A percentile compares a stretch with the other conserved stretches of the same genome.
Conservation (phyloP, 2,329 filamentous ascomycete species). For the Dothideomycetidae sp. region DNA sequence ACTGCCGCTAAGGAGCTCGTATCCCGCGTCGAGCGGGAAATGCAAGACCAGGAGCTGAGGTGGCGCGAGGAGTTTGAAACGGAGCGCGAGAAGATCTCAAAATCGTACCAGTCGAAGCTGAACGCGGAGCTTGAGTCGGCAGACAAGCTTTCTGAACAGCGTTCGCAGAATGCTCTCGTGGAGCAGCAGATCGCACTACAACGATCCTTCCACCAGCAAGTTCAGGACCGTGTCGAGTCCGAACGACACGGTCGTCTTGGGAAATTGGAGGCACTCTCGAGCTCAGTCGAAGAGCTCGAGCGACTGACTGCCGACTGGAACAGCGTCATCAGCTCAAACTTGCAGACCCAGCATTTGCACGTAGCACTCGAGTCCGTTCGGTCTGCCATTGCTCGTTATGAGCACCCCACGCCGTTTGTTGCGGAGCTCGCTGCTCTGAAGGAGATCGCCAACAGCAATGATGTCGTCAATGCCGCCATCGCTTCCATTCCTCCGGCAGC, state of each 20-base stretch:
- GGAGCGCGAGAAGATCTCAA: conserved; percentile 67
- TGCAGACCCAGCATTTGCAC: conserved; percentile 90
- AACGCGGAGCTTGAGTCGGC: conserved; percentile 66
- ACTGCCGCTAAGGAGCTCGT: conserved; percentile 77
- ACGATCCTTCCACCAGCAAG: conserved; percentile 64
- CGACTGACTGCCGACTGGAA: conserved; percentile 82
- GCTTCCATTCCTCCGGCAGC: conserved; percentile 88
- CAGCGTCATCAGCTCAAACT: conserved; percentile 73
- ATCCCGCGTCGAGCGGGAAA: conserved; percentile 68
- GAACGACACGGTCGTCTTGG: conserved; percentile 79
- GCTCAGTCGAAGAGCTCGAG: conserved; percentile 69
- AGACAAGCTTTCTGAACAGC: conserved; percentile 67
- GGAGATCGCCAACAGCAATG: conserved; percentile 64
- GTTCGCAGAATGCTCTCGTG: conserved; percentile 67
- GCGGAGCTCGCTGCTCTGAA: conserved; percentile 88
- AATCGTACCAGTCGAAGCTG: conserved; percentile 67
- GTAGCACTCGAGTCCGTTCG: conserved; percentile 90
- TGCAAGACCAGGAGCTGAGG: conserved; percentile 63
- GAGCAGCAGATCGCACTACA: conserved; percentile 86
- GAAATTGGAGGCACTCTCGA: conserved; percentile 67
- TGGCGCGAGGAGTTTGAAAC: conserved; percentile 81
- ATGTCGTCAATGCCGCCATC: conserved; percentile 79
- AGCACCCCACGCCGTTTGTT: conserved; percentile 66
- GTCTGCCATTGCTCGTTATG: conserved; percentile 60
- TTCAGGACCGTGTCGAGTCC: conserved; percentile 68